A percentile compares a stretch with the other conserved stretches of the same genome.
Evolutionary conservation across 1,139 yeast genomes (phyloP).

Genomic region (Yamadazyma atlantica): DNA sequence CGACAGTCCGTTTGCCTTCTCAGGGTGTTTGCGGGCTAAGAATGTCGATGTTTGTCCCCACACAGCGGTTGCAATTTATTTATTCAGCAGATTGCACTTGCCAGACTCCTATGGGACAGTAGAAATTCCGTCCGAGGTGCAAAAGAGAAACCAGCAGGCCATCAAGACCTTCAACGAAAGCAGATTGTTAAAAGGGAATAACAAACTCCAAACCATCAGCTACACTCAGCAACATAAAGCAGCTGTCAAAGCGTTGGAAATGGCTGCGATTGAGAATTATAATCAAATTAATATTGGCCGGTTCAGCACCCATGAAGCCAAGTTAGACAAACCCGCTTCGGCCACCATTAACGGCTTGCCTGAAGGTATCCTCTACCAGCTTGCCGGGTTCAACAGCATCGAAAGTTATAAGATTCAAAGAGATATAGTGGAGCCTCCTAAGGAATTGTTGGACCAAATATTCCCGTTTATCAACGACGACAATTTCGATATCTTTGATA

Average conservation of each 20-base stretch:
- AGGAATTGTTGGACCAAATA: conserved; percentile 23
- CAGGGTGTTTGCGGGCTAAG: conserved; percentile 27
- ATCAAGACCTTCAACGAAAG: conserved; percentile 18
- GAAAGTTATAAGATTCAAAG: conserved; percentile 22
- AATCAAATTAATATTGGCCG: conserved; percentile 22
- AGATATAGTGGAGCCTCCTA: conserved; percentile 28
- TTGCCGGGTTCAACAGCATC: conserved; percentile 26
- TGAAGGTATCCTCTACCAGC: conserved; percentile 15
- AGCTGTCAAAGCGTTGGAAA: conserved; percentile 21
- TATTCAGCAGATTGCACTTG: conserved; percentile 31
- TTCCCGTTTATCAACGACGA: conserved; percentile 30
- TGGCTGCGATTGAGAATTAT: conserved; percentile 21
- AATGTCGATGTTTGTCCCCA: conserved; percentile 33
- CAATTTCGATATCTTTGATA: conserved; percentile 12
- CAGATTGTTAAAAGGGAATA: conserved; percentile 27
- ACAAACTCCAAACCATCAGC: conserved; percentile 23
- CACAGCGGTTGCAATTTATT: conserved; percentile 28
- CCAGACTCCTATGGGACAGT: conserved; percentile 17
- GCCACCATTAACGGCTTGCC: conserved; percentile 18
- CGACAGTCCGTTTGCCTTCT: conserved; percentile 14
- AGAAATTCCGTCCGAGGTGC: conserved; percentile 11
- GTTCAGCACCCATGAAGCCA: conserved; percentile 19
- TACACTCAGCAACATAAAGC: conserved; percentile 32
- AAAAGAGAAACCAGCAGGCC: conserved; percentile 6
- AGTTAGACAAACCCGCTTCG: conserved; percentile 11